Evolutionary conservation across 164 flowering plant genomes (phyloP).

Genomic region (Liriodendron chinense): DNA sequence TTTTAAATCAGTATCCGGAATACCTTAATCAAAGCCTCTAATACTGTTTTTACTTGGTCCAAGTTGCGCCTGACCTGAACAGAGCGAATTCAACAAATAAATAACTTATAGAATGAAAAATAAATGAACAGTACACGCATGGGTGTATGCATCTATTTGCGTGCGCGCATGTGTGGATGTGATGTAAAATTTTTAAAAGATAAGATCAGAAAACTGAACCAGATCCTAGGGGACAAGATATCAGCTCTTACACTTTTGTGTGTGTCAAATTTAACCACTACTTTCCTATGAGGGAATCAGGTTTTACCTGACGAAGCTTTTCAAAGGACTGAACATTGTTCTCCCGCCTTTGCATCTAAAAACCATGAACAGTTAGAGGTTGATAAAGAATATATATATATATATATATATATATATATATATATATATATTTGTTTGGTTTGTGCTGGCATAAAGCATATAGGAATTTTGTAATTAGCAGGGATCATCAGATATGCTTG

Average conservation of each 20-base stretch:
- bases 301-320: conserved; percentile 91
- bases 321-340: conserved; percentile 99
- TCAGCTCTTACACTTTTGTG: not conserved
- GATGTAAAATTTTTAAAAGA: not conserved
- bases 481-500: not conserved
- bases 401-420: too few relatives aligned
- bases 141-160: not conserved
- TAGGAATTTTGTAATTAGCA: not conserved
- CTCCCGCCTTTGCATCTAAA: conserved; percentile 98
- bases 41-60: conserved; percentile 83
- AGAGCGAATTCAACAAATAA: conserved; percentile 7
- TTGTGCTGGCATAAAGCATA: not conserved
- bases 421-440: not conserved
- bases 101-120: not conserved
- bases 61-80: conserved; percentile 93
- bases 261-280: not conserved
- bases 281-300: not conserved
- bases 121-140: not conserved
- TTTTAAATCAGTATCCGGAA: not conserved
- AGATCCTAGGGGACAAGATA: not conserved
- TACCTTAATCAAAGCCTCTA: conserved; percentile 89
- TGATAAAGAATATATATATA: not conserved
- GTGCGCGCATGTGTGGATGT: not conserved
- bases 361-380: conserved; percentile 6
- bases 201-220: not conserved